Evolutionary conservation across 2,329 filamentous ascomycete genomes (phyloP).

Genomic region (Incumbomyces delicatus): DNA sequence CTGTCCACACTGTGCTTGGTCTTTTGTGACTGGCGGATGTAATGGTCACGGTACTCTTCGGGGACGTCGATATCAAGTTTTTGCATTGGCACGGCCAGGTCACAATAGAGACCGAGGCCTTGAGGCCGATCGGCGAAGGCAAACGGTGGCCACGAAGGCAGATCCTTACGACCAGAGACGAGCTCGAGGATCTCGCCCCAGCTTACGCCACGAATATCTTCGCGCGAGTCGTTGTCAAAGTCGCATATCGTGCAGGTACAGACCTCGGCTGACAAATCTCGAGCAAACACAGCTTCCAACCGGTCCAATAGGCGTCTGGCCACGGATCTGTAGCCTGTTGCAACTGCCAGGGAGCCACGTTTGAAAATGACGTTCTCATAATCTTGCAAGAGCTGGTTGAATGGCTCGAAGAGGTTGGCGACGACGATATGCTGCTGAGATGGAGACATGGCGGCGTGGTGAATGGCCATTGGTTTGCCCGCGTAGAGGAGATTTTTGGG

Average conservation of each 20-base stretch:
- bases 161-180: constrained; percentile 76
- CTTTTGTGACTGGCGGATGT: constrained; percentile 83
- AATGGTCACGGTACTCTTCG: constrained; percentile 86
- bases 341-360: constrained; percentile 84
- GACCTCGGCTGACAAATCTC: constrained; percentile 78
- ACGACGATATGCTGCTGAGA: constrained; percentile 59
- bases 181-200: constrained; percentile 95
- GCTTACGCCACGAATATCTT: constrained; percentile 60
- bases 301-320: constrained; percentile 80
- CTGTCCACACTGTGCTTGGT: constrained; percentile 82
- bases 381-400: constrained; percentile 73
- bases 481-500: constrained; percentile 59
- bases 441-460: constrained; percentile 43
- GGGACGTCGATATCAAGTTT: constrained; percentile 91
- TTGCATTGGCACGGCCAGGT: constrained; percentile 51
- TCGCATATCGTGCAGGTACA: constrained; percentile 81
- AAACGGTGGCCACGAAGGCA: constrained; percentile 84
- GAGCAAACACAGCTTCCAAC: constrained; percentile 85
- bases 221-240: constrained; percentile 44
- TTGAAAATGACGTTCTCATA: constrained; percentile 73
- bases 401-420: constrained; percentile 68
- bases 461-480: constrained; percentile 31
- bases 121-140: constrained; percentile 53
- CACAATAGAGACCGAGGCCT: constrained; percentile 46
- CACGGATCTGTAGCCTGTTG: constrained; percentile 91